A percentile compares a stretch with the other conserved stretches of the same genome.
Conservation (phyloP, 768 basidiomycete species). For the Pulveroboletus sp. region DNA sequence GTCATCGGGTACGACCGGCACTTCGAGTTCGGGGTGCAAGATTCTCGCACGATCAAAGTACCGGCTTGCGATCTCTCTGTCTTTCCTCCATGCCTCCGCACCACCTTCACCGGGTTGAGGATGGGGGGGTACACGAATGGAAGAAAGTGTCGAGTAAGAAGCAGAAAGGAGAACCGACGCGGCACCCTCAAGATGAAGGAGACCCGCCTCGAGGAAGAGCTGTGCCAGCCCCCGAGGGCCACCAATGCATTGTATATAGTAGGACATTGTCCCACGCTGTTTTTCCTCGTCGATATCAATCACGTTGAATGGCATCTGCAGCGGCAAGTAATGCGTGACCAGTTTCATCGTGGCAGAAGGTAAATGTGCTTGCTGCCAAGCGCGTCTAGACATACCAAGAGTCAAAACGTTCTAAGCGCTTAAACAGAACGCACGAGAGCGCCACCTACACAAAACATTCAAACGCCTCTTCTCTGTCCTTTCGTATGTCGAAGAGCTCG, state of each 20-base stretch:
- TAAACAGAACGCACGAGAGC: not conserved
- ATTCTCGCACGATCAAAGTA: conserved; percentile 68
- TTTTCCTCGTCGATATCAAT: conserved; percentile 35
- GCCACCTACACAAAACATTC: conserved; percentile 70
- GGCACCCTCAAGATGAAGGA: conserved; percentile 77
- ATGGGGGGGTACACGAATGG: conserved; percentile 61
- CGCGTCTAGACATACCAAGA: conserved; percentile 46
- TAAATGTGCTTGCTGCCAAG: conserved; percentile 74
- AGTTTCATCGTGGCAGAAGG: conserved; percentile 77
- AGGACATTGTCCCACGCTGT: conserved; percentile 48
- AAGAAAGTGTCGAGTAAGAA: conserved; percentile 73
- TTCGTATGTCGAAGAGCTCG: conserved; percentile 69
- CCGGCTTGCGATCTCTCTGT: conserved; percentile 62
- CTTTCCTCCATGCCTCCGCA: conserved; percentile 68
- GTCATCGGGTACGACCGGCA: conserved; percentile 59
- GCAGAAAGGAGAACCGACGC: conserved; percentile 67
- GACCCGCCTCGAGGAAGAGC: conserved; percentile 73
- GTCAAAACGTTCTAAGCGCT: not conserved
- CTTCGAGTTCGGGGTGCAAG: conserved; percentile 60
- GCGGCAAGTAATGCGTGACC: conserved; percentile 66
- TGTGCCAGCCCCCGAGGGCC: conserved; percentile 64
- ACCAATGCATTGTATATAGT: conserved; percentile 64
- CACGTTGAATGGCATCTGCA: conserved; percentile 40
- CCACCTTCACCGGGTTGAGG: conserved; percentile 51
- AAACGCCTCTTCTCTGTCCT: conserved; percentile 72